Base-by-base conservation (phyloP, 768 basidiomycete species). In the Boletus barrowsii region DNA sequence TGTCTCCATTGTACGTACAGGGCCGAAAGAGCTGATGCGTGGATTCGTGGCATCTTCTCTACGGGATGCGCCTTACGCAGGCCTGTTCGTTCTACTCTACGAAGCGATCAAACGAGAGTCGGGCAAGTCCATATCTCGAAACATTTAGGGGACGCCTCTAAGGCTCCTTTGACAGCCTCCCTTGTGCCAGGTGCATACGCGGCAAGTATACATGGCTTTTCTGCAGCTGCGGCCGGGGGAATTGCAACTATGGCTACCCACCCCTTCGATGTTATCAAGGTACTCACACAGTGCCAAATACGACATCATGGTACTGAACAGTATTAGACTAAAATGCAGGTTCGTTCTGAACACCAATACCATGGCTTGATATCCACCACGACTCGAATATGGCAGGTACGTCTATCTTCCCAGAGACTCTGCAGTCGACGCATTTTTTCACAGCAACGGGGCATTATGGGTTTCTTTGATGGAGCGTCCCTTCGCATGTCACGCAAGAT, bases 231-330 rank as follows among this genome's bases (percentile, higher is more conserved):
- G 1, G 93, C 94, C 10, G 90, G 93, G 3, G 85, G 84, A 2
- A 76, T 94, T 49, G 93, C 93, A 1, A 96, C 93, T 0, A 71
- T 93, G 50, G 78, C 78, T 2, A 98, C 95, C 2, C 92, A 94
- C 62, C 95, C 95, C 3, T 96, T 96, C 60, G 94, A 98, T 67
- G 92, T 94, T 41, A 80, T 97, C 59, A 98, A 98, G 79, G 93
- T 90, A 57, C n/a, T 47, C 45, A 13, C 37, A 14, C 35, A 33
- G n/a, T 4, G 24, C 30, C 24, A 1, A 20, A 26, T 30, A 20
- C 49, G 4, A 22, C 22, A 22, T 14, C 32, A 35, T 10, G 24
- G 41, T 32, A 18, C 61, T 58, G 47, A 55, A 17, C 44, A n/a
- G 39, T 22, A 36, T 43, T 29, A 93, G 91, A 98, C 94, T 0